These are phyloP conservation scores for Grifola frondosa DNA, from an alignment of 1,284 basidiomycete species.

Conservation along the genomic window DNA sequence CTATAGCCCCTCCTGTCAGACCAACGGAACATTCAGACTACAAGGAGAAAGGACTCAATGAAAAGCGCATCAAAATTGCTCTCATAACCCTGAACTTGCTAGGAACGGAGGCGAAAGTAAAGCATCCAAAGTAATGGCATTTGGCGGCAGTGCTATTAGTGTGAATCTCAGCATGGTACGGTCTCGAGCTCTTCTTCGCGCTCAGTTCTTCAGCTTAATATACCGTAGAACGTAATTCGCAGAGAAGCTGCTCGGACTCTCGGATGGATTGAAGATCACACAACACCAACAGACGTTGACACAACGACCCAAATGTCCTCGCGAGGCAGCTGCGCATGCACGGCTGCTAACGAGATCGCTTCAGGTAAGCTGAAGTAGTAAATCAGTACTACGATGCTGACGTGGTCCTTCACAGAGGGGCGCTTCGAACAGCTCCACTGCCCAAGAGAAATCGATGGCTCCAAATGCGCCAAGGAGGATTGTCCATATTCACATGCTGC, in stretches of 20 bases:
- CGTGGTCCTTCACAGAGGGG: too few relatives aligned
- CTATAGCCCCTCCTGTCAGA: neutral
- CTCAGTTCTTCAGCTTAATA: neutral
- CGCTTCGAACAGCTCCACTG: slow-evolving; percentile 13
- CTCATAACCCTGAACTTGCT: slow-evolving; percentile 2
- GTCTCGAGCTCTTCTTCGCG: neutral
- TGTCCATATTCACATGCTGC: slow-evolving; percentile 9
- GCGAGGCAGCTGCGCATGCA: slow-evolving; percentile 2
- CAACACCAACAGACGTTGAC: too few relatives aligned
- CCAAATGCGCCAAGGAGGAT: neutral
- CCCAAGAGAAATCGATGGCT: slow-evolving; percentile 6
- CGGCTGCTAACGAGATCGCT: slow-evolving; percentile 1
- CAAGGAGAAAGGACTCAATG: neutral
- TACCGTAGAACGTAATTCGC: neutral
- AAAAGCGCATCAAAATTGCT: slow-evolving; percentile 1
- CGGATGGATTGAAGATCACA: neutral
- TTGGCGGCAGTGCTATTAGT: slow-evolving; percentile 3
- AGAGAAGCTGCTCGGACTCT: slow-evolving; percentile 3
- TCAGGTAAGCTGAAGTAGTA: too few relatives aligned
- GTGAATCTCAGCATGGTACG: slow-evolving; percentile 5
- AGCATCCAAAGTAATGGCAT: neutral
- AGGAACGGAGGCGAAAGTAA: neutral
- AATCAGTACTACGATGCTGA: too few relatives aligned
- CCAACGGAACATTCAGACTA: neutral
- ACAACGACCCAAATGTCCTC: neutral